Base-by-base conservation (phyloP, 1,139 yeast genomes). In the Diutina rugosa region DNA sequence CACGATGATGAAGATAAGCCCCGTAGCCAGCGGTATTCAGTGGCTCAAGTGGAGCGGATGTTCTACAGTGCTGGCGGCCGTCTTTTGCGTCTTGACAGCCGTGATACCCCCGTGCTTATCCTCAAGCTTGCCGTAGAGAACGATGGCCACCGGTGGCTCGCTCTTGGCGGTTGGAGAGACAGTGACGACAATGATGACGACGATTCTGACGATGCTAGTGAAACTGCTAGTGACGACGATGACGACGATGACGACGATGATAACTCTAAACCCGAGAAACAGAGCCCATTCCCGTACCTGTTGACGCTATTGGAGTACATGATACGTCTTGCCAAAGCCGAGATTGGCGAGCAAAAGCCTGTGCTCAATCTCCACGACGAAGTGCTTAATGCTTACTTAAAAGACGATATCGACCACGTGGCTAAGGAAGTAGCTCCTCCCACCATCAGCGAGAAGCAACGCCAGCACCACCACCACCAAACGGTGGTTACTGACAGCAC, bases 21-120 rank as follows among this genome's bases (percentile, higher is more conserved):
- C 0, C 69, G 69, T 16, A 61, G 62, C 1, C 65, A 70, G 28
- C 59, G 63, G 3, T 65, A 79, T 41, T 75, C 79, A 54, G 68
- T 85, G 2, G 65, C 71, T 9, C 65, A 71, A 2, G 72, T 87
- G 3, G 71, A 77, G 6, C 74, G 84, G 59, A 68, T 86, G 58
- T 88, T 85, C 62, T 88, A 86, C 69, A 81, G 86, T 58, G 88
- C 87, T 1, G 84, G 91, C 1, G 95, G 95, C 0, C 77, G 78
- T 57, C 68, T 87, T 16, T 73, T 88, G 47, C 81, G 80, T 57
- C 71, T 88, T 18, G 89, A 84, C 51, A 89, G 82, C 52, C 74
- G 84, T 46, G 78, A 77, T 56, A 73, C 85, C 0, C 91, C 95
- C 0, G 93, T 88, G 0, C 70, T 88, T 56, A 86, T 87, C 1